Percentiles rank a stretch among this genome's conserved stretches.
Conservation (phyloP, 2,329 filamentous ascomycete species). For the Penicillium sp. region DNA sequence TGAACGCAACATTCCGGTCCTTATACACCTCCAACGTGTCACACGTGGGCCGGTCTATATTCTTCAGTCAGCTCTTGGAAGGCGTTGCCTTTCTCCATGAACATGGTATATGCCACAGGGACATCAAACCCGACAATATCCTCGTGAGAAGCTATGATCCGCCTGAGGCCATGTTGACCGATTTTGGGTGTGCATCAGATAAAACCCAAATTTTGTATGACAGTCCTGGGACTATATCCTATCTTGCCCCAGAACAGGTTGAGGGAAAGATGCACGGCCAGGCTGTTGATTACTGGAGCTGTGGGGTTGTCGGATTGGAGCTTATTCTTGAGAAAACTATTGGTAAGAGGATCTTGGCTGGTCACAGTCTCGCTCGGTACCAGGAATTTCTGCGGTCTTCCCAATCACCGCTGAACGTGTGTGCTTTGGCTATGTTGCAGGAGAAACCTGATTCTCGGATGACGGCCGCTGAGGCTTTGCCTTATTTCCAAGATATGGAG, state of each 20-base stretch:
- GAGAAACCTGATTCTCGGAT: background rate
- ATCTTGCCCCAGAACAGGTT: background rate
- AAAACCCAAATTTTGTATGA: background rate
- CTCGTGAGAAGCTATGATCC: slow-evolving; percentile 7
- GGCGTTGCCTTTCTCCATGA: background rate
- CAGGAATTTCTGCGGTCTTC: background rate
- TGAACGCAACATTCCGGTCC: background rate
- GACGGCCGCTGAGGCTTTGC: background rate
- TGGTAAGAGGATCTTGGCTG: background rate
- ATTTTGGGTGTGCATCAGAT: slow-evolving; percentile 3
- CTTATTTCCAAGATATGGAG: background rate
- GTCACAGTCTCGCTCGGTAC: background rate
- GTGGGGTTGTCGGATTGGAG: background rate
- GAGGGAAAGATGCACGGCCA: background rate
- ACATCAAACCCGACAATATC: slow-evolving; percentile 9
- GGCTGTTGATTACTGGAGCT: background rate
- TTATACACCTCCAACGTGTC: background rate
- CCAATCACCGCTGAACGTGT: background rate
- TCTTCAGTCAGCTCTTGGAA: background rate
- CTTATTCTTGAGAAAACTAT: background rate
- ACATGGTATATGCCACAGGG: slow-evolving; percentile 1
- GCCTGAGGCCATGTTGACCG: slow-evolving; percentile 8
- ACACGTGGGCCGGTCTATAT: background rate
- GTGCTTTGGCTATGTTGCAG: background rate
- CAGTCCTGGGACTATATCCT: background rate